These are phyloP conservation scores for Coemansia sp. DNA, from an alignment of 192 early-diverging fungal species.

Conservation along the genomic window DNA sequence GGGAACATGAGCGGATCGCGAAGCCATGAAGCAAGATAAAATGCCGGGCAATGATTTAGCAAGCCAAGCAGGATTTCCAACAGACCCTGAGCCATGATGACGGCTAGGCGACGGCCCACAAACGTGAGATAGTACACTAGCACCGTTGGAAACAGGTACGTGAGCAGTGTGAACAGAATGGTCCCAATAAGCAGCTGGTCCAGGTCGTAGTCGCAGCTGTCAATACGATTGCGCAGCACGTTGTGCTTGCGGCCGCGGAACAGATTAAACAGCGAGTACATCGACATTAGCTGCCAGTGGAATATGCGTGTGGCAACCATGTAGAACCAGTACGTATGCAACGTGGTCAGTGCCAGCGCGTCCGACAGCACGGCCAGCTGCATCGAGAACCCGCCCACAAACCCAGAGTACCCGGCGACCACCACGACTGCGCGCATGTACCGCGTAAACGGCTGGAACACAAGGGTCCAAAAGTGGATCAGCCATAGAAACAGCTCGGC, in stretches of 20 bases:
- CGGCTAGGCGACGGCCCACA: slow-evolving; percentile 73
- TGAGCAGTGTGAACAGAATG: slow-evolving; percentile 85
- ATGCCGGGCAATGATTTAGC: slow-evolving; percentile 95
- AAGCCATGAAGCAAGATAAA: slow-evolving; percentile 84
- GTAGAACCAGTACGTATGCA: slow-evolving; percentile 96
- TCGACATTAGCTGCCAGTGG: slow-evolving; percentile 81
- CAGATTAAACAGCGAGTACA: slow-evolving; percentile 86
- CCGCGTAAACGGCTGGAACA: slow-evolving; percentile 39
- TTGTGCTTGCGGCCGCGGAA: slow-evolving; percentile 81
- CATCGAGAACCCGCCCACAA: slow-evolving; percentile 79
- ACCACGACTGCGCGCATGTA: slow-evolving; percentile 61
- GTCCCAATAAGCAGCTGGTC: slow-evolving; percentile 95
- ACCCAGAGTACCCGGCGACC: slow-evolving; percentile 68
- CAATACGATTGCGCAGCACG: slow-evolving; percentile 83
- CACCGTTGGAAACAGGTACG: slow-evolving; percentile 94
- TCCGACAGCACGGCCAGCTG: slow-evolving; percentile 79
- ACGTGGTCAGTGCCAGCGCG: slow-evolving; percentile 72
- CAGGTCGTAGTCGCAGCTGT: slow-evolving; percentile 88
- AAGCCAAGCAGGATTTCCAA: slow-evolving; percentile 83
- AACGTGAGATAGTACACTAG: slow-evolving; percentile 91
- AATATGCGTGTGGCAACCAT: slow-evolving; percentile 89
- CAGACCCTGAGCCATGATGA: slow-evolving; percentile 74
- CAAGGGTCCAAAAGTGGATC: slow-evolving; percentile 79
- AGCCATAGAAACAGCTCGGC: slow-evolving; percentile 90
- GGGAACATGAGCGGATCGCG: slow-evolving; percentile 86